Evolutionary conservation across 1,284 basidiomycete species (phyloP), one percentile per base, ranked within the genome.

Genomic region (Malassezia obtusa): DNA sequence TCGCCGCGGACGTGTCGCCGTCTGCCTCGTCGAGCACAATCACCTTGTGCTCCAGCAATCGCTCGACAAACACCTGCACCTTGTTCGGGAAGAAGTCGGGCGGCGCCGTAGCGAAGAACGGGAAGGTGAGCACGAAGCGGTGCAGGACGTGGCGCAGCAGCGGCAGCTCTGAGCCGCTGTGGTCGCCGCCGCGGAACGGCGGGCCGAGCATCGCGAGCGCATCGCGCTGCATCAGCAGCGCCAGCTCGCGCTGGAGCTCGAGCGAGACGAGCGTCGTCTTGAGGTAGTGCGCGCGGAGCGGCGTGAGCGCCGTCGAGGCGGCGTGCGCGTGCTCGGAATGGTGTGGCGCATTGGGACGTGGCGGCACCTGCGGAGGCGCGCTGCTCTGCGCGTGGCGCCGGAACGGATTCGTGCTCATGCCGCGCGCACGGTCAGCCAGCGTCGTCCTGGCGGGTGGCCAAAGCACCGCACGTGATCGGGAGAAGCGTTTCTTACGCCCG

Each of bases 261-360:
- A 94, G 82, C 61, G 85, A 82, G 40, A 96, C 81, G 49, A 95
- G 83, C n/a, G 85, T 81, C 76, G 92, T 91, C 78, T 94, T 95
- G 71, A 95, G 84, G 75, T 95, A 95, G 71, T 95, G 90, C 1
- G 89, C 88, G 35, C 89, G 83, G 26, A 90, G 76, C 4, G 90
- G 86, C 0, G 87, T 87, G 43, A 92, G 79, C n/a, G 52, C 49
- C 22, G 30, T 24, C 17, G n/a, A 8, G 8, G n/a, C 35, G 35
- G 21, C 3, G 4, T 3, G n/a, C 35, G 4, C 35, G 3, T 3
- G n/a, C 21, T 4, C 35, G 39, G 5, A 15, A 12, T 17, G 21
- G 35, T 50, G 25, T 19, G 14, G n/a, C 22, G 10, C 12, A 31
- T 24, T 17, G 33, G 32, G 1, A 24, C 24, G 9, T 31, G 26